Evolutionary conservation across 2,329 filamentous ascomycete genomes (phyloP), one percentile per base, ranked within the genome.

Genomic region (Macrophomina pseudophaseolina): DNA sequence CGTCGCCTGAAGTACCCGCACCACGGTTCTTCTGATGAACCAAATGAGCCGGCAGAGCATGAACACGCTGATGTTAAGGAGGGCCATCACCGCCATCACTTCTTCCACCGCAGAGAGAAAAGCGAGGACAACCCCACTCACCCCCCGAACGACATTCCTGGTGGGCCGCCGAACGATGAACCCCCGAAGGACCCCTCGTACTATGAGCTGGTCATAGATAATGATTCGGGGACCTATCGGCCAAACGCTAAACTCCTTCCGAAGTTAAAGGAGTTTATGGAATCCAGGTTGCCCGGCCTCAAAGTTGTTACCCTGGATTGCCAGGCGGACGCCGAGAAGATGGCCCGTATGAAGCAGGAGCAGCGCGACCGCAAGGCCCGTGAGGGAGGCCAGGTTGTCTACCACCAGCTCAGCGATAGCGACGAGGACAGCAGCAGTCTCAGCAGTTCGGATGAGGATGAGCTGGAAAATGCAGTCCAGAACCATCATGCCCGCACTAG

Each of bases 171-270:
- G 1, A 63, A 74, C 35, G 71, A 76, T 2, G 79, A 82, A 4
- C 75, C 82, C 2, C 83, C 84, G 4, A 83, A 76, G 5, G 85
- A 89, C 64, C 87, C 87, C 0, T 72, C 76, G 4, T 80, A 87
- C 74, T 98, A 97, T 77, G 91, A 97, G 75, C 86, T 98, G 8
- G 83, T 95, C 70, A 97, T 98, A 74, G 94, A 98, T 81, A 98
- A 98, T 74, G 94, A 97, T 78, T 93, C 90, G 65, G 94, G 94
- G 11, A 98, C 94, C 0, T 98, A 98, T 77, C 87, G 94, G 0
- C 94, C 94, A 0, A 93, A 96, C 74, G 90, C 91, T 66, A 85
- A 88, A 11, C 84, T 92, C 9, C 85, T 98, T 1, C 91, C 91
- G 0, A 76, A 89, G 0, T 83, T 98, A 1, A 88, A 90, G 63